These are phyloP conservation scores for Suillus spraguei DNA, from an alignment of 768 basidiomycete genomes.

Conservation along the genomic window DNA sequence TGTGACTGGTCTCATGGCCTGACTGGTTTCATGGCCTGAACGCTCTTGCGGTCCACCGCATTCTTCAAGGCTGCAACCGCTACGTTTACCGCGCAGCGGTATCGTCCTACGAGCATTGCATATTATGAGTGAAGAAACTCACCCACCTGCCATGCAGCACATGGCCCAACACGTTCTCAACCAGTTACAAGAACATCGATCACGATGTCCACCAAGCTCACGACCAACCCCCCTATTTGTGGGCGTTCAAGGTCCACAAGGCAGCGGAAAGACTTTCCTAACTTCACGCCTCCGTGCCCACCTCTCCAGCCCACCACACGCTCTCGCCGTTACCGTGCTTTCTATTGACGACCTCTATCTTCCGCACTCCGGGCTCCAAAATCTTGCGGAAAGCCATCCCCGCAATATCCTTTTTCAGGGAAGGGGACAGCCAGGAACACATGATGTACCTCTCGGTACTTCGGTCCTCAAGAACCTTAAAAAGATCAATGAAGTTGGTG, in stretches of 20 bases:
- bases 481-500: conserved; percentile 34
- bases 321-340: conserved; percentile 60
- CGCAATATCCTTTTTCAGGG: conserved; percentile 72
- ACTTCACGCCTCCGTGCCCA: conserved; percentile 54
- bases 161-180: conserved; percentile 43
- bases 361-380: conserved; percentile 59
- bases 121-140: neutral
- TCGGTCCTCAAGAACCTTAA: conserved; percentile 53
- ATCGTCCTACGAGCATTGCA: neutral
- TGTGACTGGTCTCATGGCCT: conserved; percentile 13
- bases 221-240: conserved; percentile 67
- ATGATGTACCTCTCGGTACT: conserved; percentile 73
- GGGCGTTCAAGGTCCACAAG: conserved; percentile 92
- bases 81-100: neutral
- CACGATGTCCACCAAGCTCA: conserved; percentile 16
- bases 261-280: conserved; percentile 88
- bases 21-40: conserved; percentile 9
- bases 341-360: conserved; percentile 90
- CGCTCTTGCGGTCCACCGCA: neutral
- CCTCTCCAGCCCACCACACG: conserved; percentile 47
- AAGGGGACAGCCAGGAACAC: conserved; percentile 92
- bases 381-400: conserved; percentile 52
- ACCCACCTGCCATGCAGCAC: conserved; percentile 37
- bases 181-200: conserved; percentile 37
- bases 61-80: neutral